A percentile compares a stretch with the other conserved stretches of the same genome.
Evolutionary conservation across 495 filamentous ascomycete genomes (phyloP).

Genomic region (Viridothelium virens): DNA sequence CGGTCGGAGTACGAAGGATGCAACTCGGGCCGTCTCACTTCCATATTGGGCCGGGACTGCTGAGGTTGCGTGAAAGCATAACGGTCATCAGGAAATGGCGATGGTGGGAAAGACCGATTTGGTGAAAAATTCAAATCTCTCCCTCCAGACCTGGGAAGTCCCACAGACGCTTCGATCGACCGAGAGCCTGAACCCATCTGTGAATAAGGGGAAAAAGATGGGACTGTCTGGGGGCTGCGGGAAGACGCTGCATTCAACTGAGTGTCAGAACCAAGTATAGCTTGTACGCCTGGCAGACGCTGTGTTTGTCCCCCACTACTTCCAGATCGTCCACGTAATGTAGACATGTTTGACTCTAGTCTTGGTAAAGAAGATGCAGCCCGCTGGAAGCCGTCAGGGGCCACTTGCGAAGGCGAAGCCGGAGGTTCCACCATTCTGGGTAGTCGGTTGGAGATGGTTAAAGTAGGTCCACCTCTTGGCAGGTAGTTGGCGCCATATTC

Average conservation of each 20-base stretch:
- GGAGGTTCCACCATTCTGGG: background rate
- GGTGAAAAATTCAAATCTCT: background rate
- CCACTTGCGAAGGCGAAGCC: background rate
- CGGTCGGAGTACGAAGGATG: background rate
- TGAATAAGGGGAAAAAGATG: background rate
- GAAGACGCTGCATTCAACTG: background rate
- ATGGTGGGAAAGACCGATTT: background rate
- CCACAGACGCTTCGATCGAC: background rate
- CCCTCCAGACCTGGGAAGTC: background rate
- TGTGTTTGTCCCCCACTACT: background rate
- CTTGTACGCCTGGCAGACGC: conserved; percentile 8
- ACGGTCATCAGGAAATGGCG: background rate
- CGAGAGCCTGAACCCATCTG: background rate
- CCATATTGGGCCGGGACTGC: background rate
- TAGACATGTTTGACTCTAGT: background rate
- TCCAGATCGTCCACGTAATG: background rate
- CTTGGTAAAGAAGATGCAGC: background rate
- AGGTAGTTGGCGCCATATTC: background rate
- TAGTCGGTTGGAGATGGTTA: background rate
- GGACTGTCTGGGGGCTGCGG: background rate
- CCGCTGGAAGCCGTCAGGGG: background rate
- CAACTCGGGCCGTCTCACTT: background rate
- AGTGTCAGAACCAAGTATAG: background rate
- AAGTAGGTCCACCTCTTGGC: background rate
- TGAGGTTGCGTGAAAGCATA: background rate